phyloP scores from a whole-genome alignment of 2,329 filamentous ascomycete species.

The Aspergillus costaricaensis region DNA sequence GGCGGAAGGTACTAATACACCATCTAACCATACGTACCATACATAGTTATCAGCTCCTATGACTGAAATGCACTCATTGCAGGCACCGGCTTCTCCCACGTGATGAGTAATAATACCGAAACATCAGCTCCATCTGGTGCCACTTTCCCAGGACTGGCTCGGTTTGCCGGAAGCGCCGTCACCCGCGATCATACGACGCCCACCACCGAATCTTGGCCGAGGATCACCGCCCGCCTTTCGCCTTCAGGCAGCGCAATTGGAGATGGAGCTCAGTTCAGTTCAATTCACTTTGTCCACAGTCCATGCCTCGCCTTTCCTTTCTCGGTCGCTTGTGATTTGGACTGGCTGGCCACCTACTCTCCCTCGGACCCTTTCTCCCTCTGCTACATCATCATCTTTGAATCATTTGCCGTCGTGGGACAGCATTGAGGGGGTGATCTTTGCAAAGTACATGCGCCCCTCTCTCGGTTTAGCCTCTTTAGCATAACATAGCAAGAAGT shows the following conservation, averaged over 20 bases:
- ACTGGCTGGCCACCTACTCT: neutral
- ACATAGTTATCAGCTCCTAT: neutral
- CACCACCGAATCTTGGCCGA: constrained; percentile 16
- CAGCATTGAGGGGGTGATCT: neutral
- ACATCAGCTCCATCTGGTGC: neutral
- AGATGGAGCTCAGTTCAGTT: neutral
- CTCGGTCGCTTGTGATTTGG: neutral
- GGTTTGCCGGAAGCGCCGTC: constrained; percentile 31
- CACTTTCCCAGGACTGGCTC: neutral
- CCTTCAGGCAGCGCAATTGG: neutral
- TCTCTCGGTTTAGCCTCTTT: no score
- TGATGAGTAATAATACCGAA: neutral
- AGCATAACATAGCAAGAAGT: neutral
- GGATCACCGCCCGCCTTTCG: neutral
- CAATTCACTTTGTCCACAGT: no score
- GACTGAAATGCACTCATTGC: neutral
- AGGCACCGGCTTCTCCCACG: neutral
- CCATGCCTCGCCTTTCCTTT: neutral
- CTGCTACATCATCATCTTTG: neutral
- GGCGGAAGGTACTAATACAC: neutral
- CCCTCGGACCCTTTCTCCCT: neutral
- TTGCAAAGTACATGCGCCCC: neutral
- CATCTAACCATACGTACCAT: neutral
- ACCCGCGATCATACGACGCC: constrained; percentile 38
- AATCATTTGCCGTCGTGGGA: neutral